Evolutionary conservation across 768 basidiomycete species (phyloP).

Genomic region (Rhizopogon vesiculosus): DNA sequence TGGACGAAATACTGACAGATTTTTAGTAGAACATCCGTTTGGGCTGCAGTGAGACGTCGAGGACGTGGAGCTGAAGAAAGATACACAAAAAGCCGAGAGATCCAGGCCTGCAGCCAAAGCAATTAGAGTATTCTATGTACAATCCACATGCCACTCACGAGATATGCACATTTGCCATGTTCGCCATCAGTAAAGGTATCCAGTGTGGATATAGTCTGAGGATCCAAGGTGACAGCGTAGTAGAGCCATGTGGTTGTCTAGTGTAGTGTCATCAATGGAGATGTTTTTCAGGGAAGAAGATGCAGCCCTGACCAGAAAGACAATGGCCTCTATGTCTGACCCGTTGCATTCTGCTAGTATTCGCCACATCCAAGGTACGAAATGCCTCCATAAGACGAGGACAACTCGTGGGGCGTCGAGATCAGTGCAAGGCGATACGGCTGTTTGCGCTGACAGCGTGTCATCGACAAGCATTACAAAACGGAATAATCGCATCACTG

Average conservation of each 20-base stretch:
- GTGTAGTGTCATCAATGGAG: conserved; percentile 18
- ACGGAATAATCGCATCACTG: conserved; percentile 41
- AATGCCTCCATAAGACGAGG: conserved; percentile 54
- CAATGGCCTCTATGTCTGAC: conserved; percentile 44
- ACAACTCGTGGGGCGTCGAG: conserved; percentile 43
- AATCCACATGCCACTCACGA: neutral
- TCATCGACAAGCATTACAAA: conserved; percentile 30
- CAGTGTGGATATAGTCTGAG: neutral
- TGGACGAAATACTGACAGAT: conserved; percentile 15
- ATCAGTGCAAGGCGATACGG: conserved; percentile 10
- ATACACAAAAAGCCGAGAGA: conserved; percentile 18
- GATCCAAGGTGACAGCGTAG: conserved; percentile 16
- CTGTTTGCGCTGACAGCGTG: conserved; percentile 2
- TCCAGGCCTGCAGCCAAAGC: conserved; percentile 7
- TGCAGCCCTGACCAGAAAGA: conserved; percentile 38
- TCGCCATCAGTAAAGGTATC: neutral
- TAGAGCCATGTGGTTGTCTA: conserved; percentile 55
- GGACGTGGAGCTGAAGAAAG: conserved; percentile 11
- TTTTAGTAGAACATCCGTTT: conserved; percentile 13
- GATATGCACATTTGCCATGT: neutral
- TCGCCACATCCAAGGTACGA: conserved; percentile 62
- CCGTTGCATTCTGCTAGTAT: conserved; percentile 53
- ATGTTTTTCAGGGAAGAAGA: neutral
- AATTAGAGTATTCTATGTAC: neutral
- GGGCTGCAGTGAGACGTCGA: conserved; percentile 12